These are phyloP conservation scores for Musa beccarii DNA, from an alignment of 176 grass and related monocot species.

Conservation along the genomic window DNA sequence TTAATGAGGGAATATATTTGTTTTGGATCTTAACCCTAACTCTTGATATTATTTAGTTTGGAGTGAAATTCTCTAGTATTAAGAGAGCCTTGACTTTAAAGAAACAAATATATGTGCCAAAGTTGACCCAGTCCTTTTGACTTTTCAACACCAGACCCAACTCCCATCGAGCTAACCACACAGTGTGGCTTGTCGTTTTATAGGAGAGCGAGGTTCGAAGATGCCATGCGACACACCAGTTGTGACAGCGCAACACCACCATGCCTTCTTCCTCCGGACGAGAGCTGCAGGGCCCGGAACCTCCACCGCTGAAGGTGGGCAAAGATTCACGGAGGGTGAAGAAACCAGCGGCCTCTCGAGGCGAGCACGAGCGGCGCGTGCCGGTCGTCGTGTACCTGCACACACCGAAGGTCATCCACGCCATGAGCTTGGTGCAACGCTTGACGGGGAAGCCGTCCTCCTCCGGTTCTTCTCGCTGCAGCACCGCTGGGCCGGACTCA, in stretches of 20 bases:
- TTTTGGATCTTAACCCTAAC: no score
- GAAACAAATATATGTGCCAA: neutral
- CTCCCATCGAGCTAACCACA: no score
- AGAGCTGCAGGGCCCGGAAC: constrained; percentile 7
- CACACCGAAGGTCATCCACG: constrained; percentile 31
- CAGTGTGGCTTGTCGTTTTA: no score
- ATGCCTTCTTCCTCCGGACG: constrained; percentile 12
- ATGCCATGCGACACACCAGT: no score
- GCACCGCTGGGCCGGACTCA: no score
- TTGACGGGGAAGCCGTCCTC: constrained; percentile 25
- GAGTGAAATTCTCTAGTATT: no score
- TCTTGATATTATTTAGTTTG: no score
- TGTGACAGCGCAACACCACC: neutral
- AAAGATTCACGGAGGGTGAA: constrained; percentile 5
- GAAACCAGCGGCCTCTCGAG: neutral
- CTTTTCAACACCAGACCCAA: neutral
- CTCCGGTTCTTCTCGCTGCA: no score
- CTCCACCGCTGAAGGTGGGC: neutral
- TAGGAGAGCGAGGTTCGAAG: no score
- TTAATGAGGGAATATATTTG: no score
- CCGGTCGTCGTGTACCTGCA: constrained; percentile 25
- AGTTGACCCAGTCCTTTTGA: neutral
- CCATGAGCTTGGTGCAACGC: constrained; percentile 35
- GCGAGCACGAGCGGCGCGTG: neutral
- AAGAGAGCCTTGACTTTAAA: no score